A percentile compares a stretch with the other conserved stretches of the same genome.
Evolutionary conservation across 2,329 filamentous ascomycete genomes (phyloP).

Genomic region (Alternaria consortialis): DNA sequence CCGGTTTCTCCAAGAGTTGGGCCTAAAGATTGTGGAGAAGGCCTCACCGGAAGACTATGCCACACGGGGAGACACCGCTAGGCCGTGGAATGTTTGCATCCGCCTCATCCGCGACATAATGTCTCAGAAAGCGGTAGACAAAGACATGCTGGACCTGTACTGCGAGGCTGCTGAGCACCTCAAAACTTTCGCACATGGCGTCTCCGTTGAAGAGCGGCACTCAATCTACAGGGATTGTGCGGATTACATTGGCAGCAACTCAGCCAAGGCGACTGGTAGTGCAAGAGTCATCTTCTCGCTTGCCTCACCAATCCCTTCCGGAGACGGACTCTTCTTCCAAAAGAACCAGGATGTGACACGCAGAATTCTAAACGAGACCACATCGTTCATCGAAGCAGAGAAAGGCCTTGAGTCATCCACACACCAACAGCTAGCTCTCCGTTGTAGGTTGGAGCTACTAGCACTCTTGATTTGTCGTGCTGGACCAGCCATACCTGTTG

Average conservation of each 20-base stretch:
- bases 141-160: conserved; percentile 70
- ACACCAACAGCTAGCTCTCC: conserved; percentile 34
- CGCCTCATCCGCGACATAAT: conserved; percentile 77
- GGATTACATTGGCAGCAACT: conserved; percentile 70
- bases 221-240: conserved; percentile 74
- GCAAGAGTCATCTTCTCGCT: conserved; percentile 66
- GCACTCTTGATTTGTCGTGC: conserved; percentile 67
- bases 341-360: conserved; percentile 37
- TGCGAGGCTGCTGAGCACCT: conserved; percentile 70
- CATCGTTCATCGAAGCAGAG: conserved; percentile 43
- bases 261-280: conserved; percentile 74
- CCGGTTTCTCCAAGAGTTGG: conserved; percentile 42
- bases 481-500: conserved; percentile 68
- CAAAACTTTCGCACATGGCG: conserved; percentile 65
- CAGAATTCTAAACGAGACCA: conserved; percentile 52
- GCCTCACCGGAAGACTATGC: conserved; percentile 18
- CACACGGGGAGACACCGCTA: conserved; percentile 37
- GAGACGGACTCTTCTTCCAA: conserved; percentile 36
- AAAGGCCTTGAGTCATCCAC: conserved; percentile 18
- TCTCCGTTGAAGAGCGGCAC: conserved; percentile 66
- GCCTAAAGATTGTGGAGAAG: conserved; percentile 27
- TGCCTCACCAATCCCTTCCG: conserved; percentile 11
- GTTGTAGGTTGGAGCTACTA: conserved; percentile 63
- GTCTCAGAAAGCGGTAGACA: conserved; percentile 61
- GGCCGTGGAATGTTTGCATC: conserved; percentile 66